Evolutionary conservation across 768 basidiomycete genomes (phyloP).

Genomic region (Lactifluus echinatus): DNA sequence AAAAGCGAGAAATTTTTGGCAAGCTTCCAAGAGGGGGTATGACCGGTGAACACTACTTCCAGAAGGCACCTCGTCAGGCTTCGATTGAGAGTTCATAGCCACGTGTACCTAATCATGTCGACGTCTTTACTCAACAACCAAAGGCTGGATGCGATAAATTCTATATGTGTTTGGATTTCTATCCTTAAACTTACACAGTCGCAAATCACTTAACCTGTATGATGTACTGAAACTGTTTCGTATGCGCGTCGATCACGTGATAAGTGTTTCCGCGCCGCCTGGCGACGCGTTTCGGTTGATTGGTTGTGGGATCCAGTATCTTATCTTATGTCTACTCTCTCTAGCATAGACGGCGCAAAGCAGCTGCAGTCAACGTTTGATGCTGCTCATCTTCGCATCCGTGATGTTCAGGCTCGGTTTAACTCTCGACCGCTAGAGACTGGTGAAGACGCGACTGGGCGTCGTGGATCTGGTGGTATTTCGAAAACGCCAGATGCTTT

Average conservation of each 20-base stretch:
- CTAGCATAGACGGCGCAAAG: slow-evolving; percentile 10
- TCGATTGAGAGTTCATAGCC: background rate
- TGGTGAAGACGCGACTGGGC: slow-evolving; percentile 4
- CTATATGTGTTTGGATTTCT: too few species aligned
- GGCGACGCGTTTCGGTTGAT: too few species aligned
- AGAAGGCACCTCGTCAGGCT: slow-evolving; percentile 24
- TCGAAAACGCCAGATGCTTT: slow-evolving; percentile 13
- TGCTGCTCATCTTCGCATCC: slow-evolving; percentile 15
- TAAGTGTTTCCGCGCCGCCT: background rate
- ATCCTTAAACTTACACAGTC: too few species aligned
- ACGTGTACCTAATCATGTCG: background rate
- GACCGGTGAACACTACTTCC: slow-evolving; percentile 25
- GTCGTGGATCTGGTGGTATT: slow-evolving; percentile 2
- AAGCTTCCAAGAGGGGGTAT: slow-evolving; percentile 30
- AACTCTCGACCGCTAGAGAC: slow-evolving; percentile 11
- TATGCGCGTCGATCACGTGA: slow-evolving; percentile 16
- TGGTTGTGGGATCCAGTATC: too few species aligned
- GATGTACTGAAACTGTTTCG: too few species aligned
- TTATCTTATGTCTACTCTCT: too few species aligned
- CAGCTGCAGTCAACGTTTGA: slow-evolving; percentile 14
- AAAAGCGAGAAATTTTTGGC: slow-evolving; percentile 27
- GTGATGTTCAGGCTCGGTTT: slow-evolving; percentile 18
- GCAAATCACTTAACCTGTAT: background rate
- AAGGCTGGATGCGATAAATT: too few species aligned
- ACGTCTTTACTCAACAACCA: too few species aligned